phyloP scores from a whole-genome alignment of 1,139 yeast species.

The Kurtzmaniella quercitrusa region DNA sequence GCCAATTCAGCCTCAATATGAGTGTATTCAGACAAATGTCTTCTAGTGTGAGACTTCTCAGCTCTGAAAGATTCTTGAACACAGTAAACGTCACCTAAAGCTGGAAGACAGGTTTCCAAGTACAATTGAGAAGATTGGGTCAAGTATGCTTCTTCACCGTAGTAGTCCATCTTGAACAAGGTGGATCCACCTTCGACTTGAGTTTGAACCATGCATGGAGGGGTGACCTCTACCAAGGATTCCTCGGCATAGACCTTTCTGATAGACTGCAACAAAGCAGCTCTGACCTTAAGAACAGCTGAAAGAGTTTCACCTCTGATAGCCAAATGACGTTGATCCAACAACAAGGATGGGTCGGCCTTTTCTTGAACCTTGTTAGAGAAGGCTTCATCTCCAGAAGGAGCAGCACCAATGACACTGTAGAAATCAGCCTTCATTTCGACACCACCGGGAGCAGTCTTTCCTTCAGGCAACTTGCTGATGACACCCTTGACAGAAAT shows the following conservation, averaged over 20 bases:
- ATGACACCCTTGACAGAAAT: conserved; percentile 76
- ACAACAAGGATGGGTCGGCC: conserved; percentile 86
- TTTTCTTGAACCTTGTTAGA: conserved; percentile 90
- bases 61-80: conserved; percentile 99
- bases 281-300: conserved; percentile 95
- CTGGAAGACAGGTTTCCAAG: conserved; percentile 93
- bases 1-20: conserved; percentile 95
- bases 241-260: conserved; percentile 78
- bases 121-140: conserved; percentile 97
- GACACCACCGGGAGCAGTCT: conserved; percentile 96
- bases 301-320: conserved; percentile 93
- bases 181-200: conserved; percentile 99
- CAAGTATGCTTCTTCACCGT: conserved; percentile 94
- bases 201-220: conserved; percentile 99
- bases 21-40: conserved; percentile 96
- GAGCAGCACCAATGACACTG: conserved; percentile 87
- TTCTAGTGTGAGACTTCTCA: conserved; percentile 97
- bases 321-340: conserved; percentile 93
- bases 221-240: conserved; percentile 85
- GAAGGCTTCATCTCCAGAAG: conserved; percentile 93
- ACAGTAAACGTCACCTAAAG: conserved; percentile 95
- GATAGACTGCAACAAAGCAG: conserved; percentile 66
- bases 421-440: conserved; percentile 90
- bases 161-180: conserved; percentile 86
- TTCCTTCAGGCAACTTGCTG: conserved; percentile 87